Conservation (phyloP, 768 basidiomycete species). For the Phanerochaete sordida region DNA sequence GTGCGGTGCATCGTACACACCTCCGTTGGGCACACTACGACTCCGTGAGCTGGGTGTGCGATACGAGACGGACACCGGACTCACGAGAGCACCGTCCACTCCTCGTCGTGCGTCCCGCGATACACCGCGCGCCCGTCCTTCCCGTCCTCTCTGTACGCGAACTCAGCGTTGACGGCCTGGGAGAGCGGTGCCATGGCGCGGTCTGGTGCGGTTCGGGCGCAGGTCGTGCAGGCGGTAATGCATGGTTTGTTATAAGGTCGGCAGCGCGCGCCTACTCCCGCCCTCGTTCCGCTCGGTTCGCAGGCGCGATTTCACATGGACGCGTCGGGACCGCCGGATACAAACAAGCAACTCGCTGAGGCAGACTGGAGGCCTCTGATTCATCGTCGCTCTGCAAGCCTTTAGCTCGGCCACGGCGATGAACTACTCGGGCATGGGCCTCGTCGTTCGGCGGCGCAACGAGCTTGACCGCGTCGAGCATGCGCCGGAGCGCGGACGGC, state of each 20-base stretch:
- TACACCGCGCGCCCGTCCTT: conserved; percentile 2
- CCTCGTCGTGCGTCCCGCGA: neutral
- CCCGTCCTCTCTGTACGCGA: neutral
- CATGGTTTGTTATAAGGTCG: neutral
- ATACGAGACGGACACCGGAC: neutral
- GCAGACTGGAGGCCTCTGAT: no score
- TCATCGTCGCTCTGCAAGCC: no score
- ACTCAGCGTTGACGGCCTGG: conserved; percentile 9
- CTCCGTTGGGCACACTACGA: conserved; percentile 10
- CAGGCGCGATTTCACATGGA: neutral
- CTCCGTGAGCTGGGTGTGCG: no score
- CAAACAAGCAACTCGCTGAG: no score
- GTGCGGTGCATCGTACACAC: neutral
- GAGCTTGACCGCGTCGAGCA: no score
- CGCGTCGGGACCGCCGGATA: no score
- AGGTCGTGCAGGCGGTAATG: neutral
- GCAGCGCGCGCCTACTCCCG: neutral
- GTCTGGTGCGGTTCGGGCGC: neutral
- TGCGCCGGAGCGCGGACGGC: no score
- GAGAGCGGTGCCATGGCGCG: conserved; percentile 11
- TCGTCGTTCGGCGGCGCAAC: no score
- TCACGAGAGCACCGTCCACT: conserved; percentile 10
- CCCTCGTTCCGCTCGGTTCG: neutral
- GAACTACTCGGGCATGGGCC: no score
- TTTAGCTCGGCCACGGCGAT: no score